Evolutionary conservation across 495 filamentous ascomycete species (phyloP).

Genomic region (Articulospora tetracladia): DNA sequence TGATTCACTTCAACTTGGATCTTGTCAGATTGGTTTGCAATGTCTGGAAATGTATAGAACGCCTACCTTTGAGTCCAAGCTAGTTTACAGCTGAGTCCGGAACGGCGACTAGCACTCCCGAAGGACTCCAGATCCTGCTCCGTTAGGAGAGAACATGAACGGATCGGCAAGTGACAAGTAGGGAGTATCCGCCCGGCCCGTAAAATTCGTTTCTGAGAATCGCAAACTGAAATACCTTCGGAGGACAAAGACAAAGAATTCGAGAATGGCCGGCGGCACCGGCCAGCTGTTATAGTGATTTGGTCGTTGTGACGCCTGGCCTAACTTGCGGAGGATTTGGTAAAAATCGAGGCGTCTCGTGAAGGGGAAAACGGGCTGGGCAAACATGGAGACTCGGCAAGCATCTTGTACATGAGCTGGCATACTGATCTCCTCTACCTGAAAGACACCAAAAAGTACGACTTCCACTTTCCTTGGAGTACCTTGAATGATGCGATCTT

Average conservation of each 20-base stretch:
- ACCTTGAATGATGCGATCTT: background rate
- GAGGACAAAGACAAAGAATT: background rate
- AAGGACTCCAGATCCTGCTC: too few relatives aligned
- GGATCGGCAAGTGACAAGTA: too few relatives aligned
- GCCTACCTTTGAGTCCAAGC: too few relatives aligned
- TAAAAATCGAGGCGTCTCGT: too few relatives aligned
- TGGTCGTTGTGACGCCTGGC: background rate
- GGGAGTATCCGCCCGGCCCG: too few relatives aligned
- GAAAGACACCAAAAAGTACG: background rate
- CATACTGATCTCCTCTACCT: slow-evolving; percentile 1
- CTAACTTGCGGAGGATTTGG: background rate
- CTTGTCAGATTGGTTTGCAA: too few relatives aligned
- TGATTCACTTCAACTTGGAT: too few relatives aligned
- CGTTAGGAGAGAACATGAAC: too few relatives aligned
- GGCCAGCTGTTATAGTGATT: background rate
- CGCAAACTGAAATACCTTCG: background rate
- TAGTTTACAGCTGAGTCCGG: too few relatives aligned
- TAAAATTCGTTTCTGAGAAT: background rate
- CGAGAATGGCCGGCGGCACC: background rate
- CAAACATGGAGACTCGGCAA: background rate
- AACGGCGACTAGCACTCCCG: too few relatives aligned
- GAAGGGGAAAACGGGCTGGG: background rate
- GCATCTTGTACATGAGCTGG: background rate
- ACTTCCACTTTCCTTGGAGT: background rate
- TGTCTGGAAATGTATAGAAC: too few relatives aligned